Base-by-base conservation (phyloP, 2,329 filamentous ascomycete genomes). In the Blastomyces percursus region DNA sequence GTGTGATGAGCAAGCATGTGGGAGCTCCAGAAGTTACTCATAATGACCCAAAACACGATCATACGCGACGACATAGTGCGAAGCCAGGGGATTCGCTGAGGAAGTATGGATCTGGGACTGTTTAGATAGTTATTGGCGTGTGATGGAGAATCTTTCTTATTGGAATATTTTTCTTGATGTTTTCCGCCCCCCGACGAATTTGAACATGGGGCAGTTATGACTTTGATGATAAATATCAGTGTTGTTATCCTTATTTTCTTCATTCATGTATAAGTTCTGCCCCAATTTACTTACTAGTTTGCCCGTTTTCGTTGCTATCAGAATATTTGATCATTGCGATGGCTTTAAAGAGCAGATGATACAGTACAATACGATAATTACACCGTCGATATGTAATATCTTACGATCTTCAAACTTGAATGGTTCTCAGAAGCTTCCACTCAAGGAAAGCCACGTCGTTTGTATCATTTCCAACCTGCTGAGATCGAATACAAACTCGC, bases 1-100 rank as follows among this genome's bases (percentile, higher is more conserved):
- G 82, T 1, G 78, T 81, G 0, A 55, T 85, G 64, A 74, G 74
- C 58, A 72, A 79, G 67, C 76, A 79, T 55, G 64, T 83, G 46
- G 82, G 81, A 1, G 74, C 73, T 1, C 79, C 81, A 0, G 61
- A 69, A 1, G 69, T 82, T n/a, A 72, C 75, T 55, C 81, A 84
- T 60, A 76, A 71, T 1, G 77, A 82, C 48, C 65, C 68, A 4
- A 44, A 60, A 0, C 78, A 83, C 60, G 74, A 78, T 14, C 80
- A 77, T 1, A 74, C 73, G 38, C 73, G 77, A 46, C 73, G 82
- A 42, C 78, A 84, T 67, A 79, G 78, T n/a, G 16, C 16, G n/a
- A 62, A 62, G 35, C 19, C 61, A 5, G 55, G 55, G 51, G 44
- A 62, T 6, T 59, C 44, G 21, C 35, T 62, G 30, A 40, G 44